These are phyloP conservation scores for Penicillium bialowiezense DNA, from an alignment of 495 filamentous ascomycete genomes.

Conservation along the genomic window DNA sequence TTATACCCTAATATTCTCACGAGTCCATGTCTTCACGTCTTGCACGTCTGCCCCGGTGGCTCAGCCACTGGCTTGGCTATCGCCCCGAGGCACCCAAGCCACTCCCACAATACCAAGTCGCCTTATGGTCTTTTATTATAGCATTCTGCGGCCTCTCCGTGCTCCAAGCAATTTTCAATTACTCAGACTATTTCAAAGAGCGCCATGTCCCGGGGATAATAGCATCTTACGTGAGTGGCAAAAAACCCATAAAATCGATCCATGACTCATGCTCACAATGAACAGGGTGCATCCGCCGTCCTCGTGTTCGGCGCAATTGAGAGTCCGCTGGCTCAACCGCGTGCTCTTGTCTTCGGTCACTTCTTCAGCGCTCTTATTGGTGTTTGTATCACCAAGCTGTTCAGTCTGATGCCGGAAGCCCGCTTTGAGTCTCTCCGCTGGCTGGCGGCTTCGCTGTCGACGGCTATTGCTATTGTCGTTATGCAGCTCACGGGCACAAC, in stretches of 20 bases:
- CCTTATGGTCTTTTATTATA: slow-evolving; percentile 34
- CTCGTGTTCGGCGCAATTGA: slow-evolving; percentile 66
- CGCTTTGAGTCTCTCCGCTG: slow-evolving; percentile 55
- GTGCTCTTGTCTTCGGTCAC: slow-evolving; percentile 67
- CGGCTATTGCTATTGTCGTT: slow-evolving; percentile 58
- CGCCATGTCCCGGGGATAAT: slow-evolving; percentile 33
- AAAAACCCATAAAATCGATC: background rate
- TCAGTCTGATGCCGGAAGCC: slow-evolving; percentile 49
- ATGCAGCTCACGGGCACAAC: slow-evolving; percentile 76
- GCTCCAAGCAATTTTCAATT: slow-evolving; percentile 32
- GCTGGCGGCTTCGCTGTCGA: slow-evolving; percentile 65
- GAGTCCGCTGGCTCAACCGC: slow-evolving; percentile 73
- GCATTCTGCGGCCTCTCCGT: slow-evolving; percentile 35
- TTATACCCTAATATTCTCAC: background rate
- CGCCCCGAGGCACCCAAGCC: slow-evolving; percentile 25
- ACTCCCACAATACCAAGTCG: slow-evolving; percentile 20
- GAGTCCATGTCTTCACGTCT: slow-evolving; percentile 21
- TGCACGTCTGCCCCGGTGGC: slow-evolving; percentile 29
- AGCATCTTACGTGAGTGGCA: slow-evolving; percentile 30
- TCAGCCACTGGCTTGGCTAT: slow-evolving; percentile 40
- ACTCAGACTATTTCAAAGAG: slow-evolving; percentile 28
- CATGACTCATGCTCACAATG: no score
- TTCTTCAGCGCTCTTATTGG: slow-evolving; percentile 62
- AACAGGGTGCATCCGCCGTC: slow-evolving; percentile 67
- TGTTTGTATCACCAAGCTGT: slow-evolving; percentile 64